Evolutionary conservation across 2,329 filamentous ascomycete species (phyloP).

Genomic region (Aureobasidium sp.): DNA sequence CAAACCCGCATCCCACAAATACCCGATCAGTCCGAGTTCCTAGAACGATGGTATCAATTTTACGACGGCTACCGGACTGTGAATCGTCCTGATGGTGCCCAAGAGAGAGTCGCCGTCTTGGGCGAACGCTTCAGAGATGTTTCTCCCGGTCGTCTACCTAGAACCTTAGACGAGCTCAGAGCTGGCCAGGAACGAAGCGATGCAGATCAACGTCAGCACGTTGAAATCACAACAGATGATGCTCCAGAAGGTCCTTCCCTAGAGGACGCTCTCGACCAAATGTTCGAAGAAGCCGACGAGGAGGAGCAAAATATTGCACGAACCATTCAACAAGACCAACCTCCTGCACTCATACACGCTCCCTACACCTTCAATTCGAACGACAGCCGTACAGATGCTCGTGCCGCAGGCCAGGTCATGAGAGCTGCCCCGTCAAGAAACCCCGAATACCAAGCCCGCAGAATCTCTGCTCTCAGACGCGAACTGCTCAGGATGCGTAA

Average conservation of each 20-base stretch:
- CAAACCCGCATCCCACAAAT: slow-evolving; percentile 40
- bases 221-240: slow-evolving; percentile 15
- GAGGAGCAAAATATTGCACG: slow-evolving; percentile 16
- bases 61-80: slow-evolving; percentile 39
- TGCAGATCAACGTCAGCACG: slow-evolving; percentile 19
- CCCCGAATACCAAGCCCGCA: slow-evolving; percentile 27
- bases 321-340: not conserved
- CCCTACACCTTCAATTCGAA: not conserved
- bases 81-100: slow-evolving; percentile 33
- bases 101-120: slow-evolving; percentile 37
- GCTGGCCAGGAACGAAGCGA: slow-evolving; percentile 25
- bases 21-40: slow-evolving; percentile 40
- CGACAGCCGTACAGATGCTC: not conserved
- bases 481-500: slow-evolving; percentile 31
- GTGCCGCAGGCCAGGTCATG: slow-evolving; percentile 14
- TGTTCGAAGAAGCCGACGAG: slow-evolving; percentile 25
- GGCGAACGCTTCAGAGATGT: slow-evolving; percentile 42
- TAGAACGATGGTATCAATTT: slow-evolving; percentile 42
- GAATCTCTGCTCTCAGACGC: slow-evolving; percentile 29
- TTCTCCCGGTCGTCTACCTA: slow-evolving; percentile 38
- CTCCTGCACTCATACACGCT: not conserved
- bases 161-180: slow-evolving; percentile 39
- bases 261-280: slow-evolving; percentile 28
- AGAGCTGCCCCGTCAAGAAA: slow-evolving; percentile 22
- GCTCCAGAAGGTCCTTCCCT: slow-evolving; percentile 18